These are phyloP conservation scores for Trichoderma guizhouense DNA, from an alignment of 2,329 filamentous ascomycete species.

Conservation along the genomic window DNA sequence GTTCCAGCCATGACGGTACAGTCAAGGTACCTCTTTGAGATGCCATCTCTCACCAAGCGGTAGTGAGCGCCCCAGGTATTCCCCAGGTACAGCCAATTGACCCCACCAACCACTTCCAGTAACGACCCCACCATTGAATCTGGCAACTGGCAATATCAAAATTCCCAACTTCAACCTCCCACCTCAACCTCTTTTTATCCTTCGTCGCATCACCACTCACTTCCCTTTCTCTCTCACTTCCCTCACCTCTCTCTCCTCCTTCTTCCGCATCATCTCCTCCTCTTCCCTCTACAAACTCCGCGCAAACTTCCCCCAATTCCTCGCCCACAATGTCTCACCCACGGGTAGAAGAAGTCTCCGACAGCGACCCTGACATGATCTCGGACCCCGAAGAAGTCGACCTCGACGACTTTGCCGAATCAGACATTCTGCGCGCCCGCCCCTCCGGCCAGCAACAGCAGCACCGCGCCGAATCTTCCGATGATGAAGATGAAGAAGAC, in stretches of 20 bases:
- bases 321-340: conserved; percentile 69
- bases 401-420: conserved; percentile 62
- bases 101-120: neutral
- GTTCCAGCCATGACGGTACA: neutral
- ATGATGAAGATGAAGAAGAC: conserved; percentile 21
- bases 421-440: conserved; percentile 51
- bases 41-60: neutral
- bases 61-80: neutral
- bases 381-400: conserved; percentile 88
- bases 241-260: neutral
- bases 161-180: neutral
- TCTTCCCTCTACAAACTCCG: neutral
- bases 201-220: neutral
- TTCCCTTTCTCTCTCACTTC: neutral
- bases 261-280: neutral
- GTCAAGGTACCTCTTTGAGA: neutral
- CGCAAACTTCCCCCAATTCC: neutral
- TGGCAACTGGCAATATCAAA: conserved; percentile 5
- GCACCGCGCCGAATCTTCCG: conserved; percentile 25
- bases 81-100: neutral
- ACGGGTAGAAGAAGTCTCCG: conserved; percentile 87
- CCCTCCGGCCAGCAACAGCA: conserved; percentile 28
- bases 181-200: neutral
- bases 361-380: conserved; percentile 61
- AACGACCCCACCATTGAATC: conserved; percentile 9